Percentiles rank a stretch among this genome's conserved stretches.
These are phyloP conservation scores for Fraxinus velutina DNA, from an alignment of 305 asterid species.

Conservation along the genomic window DNA sequence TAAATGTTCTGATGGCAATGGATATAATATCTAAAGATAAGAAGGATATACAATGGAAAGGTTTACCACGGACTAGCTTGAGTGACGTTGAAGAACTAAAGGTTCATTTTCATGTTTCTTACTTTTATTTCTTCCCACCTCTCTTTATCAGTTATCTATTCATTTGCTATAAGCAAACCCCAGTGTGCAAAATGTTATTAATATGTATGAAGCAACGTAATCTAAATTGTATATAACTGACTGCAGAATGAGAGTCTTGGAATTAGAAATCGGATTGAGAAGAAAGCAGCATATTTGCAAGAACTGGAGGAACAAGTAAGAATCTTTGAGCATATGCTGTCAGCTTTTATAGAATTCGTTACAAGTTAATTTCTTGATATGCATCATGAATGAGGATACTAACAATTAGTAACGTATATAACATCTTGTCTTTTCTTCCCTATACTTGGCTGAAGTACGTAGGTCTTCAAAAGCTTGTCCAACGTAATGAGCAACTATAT, in stretches of 20 bases:
- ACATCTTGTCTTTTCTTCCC: not conserved
- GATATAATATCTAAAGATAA: conserved; percentile 95
- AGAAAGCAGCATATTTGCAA: conserved; percentile 81
- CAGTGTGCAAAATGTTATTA: not conserved
- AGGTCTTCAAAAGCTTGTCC: conserved; percentile 82
- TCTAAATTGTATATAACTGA: conserved; percentile 17
- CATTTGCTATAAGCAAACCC: conserved; percentile 10
- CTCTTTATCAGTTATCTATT: conserved; percentile 1
- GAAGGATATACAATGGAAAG: conserved; percentile 96
- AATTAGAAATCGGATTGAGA: conserved; percentile 67
- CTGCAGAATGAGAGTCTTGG: conserved; percentile 72
- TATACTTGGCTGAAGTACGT: conserved; percentile 46
- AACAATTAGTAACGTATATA: not conserved
- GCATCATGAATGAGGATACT: conserved; percentile 7
- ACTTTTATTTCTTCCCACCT: not conserved
- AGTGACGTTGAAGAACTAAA: conserved; percentile 84
- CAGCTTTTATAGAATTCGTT: conserved; percentile 17
- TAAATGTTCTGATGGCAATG: conserved; percentile 98
- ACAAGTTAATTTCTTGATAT: conserved; percentile 1
- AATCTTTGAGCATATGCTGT: not conserved
- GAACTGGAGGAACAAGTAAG: conserved; percentile 94
- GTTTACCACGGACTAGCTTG: conserved; percentile 80
- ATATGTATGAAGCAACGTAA: not conserved
- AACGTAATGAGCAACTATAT: conserved; percentile 73
- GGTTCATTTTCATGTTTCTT: conserved; percentile 39